These are phyloP conservation scores for Ogataea ramenticola DNA, from an alignment of 805 yeast genomes.

Conservation along the genomic window DNA sequence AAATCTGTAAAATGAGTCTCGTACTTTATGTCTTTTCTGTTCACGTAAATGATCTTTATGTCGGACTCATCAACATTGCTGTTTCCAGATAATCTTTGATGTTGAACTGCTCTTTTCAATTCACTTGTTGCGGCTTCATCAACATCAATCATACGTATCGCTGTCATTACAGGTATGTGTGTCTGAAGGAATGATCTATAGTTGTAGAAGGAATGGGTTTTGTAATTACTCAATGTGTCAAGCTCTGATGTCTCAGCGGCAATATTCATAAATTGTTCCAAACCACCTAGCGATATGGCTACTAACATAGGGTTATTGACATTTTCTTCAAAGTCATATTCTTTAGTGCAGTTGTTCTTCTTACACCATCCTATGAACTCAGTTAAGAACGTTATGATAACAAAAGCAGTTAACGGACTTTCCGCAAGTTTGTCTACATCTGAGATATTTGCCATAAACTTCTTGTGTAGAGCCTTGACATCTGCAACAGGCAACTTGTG, in stretches of 20 bases:
- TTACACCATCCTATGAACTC: slow-evolving; percentile 67
- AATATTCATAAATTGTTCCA: slow-evolving; percentile 58
- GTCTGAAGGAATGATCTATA: slow-evolving; percentile 60
- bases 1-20: slow-evolving; percentile 25
- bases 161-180: slow-evolving; percentile 51
- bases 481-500: slow-evolving; percentile 28
- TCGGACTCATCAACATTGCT: slow-evolving; percentile 24
- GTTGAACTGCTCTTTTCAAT: slow-evolving; percentile 22
- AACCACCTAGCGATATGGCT: slow-evolving; percentile 57
- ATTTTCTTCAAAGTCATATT: slow-evolving; percentile 43
- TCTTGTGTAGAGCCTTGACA: slow-evolving; percentile 30
- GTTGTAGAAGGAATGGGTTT: slow-evolving; percentile 43
- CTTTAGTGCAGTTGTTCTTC: slow-evolving; percentile 30
- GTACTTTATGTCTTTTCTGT: slow-evolving; percentile 14
- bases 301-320: slow-evolving; percentile 54
- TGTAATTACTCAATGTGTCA: slow-evolving; percentile 14
- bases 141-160: slow-evolving; percentile 45
- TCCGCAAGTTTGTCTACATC: slow-evolving; percentile 35
- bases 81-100: slow-evolving; percentile 15
- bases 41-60: slow-evolving; percentile 17
- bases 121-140: slow-evolving; percentile 34
- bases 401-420: slow-evolving; percentile 41
- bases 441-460: slow-evolving; percentile 28
- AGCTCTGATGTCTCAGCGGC: slow-evolving; percentile 48
- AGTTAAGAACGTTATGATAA: slow-evolving; percentile 46